Conservation (phyloP, 1,284 basidiomycete genomes). For the Psilocybe mexicana region DNA sequence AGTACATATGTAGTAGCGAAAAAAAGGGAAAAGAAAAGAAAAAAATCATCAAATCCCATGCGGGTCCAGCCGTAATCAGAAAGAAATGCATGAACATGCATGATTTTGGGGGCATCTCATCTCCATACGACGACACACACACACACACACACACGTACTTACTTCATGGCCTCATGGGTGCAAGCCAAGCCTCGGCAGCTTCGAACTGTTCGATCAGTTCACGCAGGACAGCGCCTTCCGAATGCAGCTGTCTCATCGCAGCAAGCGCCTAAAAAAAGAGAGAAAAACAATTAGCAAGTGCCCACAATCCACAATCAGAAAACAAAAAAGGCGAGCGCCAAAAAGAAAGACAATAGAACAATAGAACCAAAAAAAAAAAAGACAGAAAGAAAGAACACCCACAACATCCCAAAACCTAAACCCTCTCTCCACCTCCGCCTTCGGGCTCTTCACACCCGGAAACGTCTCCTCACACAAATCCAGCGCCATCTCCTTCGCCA, state of each 20-base stretch:
- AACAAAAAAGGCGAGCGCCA: no score
- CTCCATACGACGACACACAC: no score
- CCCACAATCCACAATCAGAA: not conserved
- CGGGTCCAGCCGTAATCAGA: not conserved
- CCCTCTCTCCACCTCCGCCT: slow-evolving; percentile 88
- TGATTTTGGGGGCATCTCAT: no score
- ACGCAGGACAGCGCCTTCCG: slow-evolving; percentile 75
- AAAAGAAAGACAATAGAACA: not conserved
- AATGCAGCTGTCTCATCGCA: slow-evolving; percentile 86
- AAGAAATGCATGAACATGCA: no score
- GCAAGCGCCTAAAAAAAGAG: slow-evolving; percentile 66
- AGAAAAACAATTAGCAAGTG: slow-evolving; percentile 1
- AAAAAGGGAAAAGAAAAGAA: not conserved
- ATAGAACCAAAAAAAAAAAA: slow-evolving; percentile 10
- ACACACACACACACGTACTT: no score
- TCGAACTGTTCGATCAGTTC: slow-evolving; percentile 94
- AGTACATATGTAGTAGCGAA: not conserved
- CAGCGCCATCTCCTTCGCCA: slow-evolving; percentile 85
- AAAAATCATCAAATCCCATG: slow-evolving; percentile 1
- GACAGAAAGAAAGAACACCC: slow-evolving; percentile 36
- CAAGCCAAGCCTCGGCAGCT: slow-evolving; percentile 90
- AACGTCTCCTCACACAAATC: slow-evolving; percentile 95
- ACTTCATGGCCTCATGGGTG: slow-evolving; percentile 81
- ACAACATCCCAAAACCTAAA: slow-evolving; percentile 99
- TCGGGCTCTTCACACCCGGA: slow-evolving; percentile 85